Percentiles rank a stretch among this genome's conserved stretches.
Evolutionary conservation across 208 protist genomes (phyloP).

Genomic region (Angomonas desouzai): DNA sequence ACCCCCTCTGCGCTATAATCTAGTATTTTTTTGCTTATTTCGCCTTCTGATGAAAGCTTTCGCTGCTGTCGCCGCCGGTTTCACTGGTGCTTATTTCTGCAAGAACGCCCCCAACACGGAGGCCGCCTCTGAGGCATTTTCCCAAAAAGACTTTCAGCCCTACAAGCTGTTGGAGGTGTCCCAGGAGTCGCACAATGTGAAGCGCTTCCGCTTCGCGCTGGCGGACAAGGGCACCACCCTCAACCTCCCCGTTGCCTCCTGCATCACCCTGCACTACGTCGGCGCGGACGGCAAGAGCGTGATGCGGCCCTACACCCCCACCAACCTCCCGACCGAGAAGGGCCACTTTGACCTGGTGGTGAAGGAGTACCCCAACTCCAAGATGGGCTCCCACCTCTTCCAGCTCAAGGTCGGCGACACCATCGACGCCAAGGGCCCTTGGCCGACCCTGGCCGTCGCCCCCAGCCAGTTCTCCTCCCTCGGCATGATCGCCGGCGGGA

Average conservation of each 20-base stretch:
- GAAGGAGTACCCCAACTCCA: slow-evolving; percentile 80
- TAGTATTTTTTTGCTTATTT: slow-evolving; percentile 19
- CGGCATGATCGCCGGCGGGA: slow-evolving; percentile 86
- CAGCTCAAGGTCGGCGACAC: slow-evolving; percentile 74
- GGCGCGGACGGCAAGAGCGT: slow-evolving; percentile 63
- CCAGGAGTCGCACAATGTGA: slow-evolving; percentile 57
- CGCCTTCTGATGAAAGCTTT: slow-evolving; percentile 39
- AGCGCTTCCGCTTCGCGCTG: slow-evolving; percentile 63
- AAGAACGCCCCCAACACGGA: slow-evolving; percentile 19
- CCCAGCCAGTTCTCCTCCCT: slow-evolving; percentile 62
- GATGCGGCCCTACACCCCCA: slow-evolving; percentile 73
- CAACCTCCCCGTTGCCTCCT: slow-evolving; percentile 46
- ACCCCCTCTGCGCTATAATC: neutral
- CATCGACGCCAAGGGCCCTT: slow-evolving; percentile 82
- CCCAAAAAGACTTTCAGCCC: slow-evolving; percentile 45
- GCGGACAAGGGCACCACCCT: slow-evolving; percentile 27
- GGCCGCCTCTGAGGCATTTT: slow-evolving; percentile 39
- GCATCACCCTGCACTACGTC: slow-evolving; percentile 58
- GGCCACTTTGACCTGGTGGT: slow-evolving; percentile 73
- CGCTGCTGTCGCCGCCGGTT: slow-evolving; percentile 23
- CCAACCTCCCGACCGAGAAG: slow-evolving; percentile 44
- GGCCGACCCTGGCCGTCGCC: slow-evolving; percentile 61
- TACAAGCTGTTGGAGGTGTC: slow-evolving; percentile 61
- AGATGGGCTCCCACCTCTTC: slow-evolving; percentile 88
- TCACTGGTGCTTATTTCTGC: slow-evolving; percentile 31